Evolutionary conservation across 2,329 filamentous ascomycete genomes (phyloP).

Genomic region (Diaporthe eres): DNA sequence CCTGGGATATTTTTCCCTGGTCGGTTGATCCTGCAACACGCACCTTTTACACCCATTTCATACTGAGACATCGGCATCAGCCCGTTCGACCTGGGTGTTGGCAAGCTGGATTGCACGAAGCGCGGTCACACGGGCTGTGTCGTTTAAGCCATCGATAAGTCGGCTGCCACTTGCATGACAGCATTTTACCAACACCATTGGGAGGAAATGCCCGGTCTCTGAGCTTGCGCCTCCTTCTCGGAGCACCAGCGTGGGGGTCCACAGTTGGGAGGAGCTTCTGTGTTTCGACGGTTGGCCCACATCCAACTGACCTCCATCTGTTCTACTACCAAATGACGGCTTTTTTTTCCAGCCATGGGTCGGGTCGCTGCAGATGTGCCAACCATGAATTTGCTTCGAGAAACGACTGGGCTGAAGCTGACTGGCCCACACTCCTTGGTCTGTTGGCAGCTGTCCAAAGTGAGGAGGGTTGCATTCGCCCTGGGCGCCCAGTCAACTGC

Average conservation of each 20-base stretch:
- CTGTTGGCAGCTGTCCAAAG: constrained; percentile 28
- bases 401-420: constrained; percentile 30
- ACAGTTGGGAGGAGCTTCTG: not conserved
- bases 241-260: constrained; percentile 31
- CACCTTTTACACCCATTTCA: constrained; percentile 7
- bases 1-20: not conserved
- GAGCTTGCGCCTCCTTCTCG: constrained; percentile 19
- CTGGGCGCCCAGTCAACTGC: constrained; percentile 40
- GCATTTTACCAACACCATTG: constrained; percentile 28
- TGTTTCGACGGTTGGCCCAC: constrained; percentile 12
- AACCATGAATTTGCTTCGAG: constrained; percentile 36
- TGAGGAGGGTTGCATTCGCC: constrained; percentile 36
- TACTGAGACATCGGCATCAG: constrained; percentile 28
- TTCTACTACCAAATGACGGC: constrained; percentile 29
- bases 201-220: not conserved
- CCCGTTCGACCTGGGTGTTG: constrained; percentile 14
- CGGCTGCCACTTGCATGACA: constrained; percentile 33
- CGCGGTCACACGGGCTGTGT: constrained; percentile 19
- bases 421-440: constrained; percentile 19
- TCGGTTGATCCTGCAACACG: constrained; percentile 1
- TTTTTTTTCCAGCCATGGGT: constrained; percentile 32
- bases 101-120: constrained; percentile 21
- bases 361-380: constrained; percentile 36
- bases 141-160: constrained; percentile 29
- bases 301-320: constrained; percentile 14